Base-by-base conservation (phyloP, 139 green algal genomes). In the Spirogloea muscicola region DNA sequence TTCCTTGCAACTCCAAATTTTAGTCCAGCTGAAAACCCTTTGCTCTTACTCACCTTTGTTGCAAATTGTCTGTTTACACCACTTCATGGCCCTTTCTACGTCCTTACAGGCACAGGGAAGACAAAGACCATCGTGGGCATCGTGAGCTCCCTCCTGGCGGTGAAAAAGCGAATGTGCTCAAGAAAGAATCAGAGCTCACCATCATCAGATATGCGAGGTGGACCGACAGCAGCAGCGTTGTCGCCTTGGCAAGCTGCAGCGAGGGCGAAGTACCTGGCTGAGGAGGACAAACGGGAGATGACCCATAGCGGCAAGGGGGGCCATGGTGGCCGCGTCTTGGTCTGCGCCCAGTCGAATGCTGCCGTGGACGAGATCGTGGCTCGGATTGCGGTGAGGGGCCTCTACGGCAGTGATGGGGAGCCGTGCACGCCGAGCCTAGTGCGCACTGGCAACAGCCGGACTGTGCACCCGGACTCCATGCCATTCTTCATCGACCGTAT, bases 291-390 rank as follows among this genome's bases (percentile, higher is more conserved):
- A 21, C 33, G 33, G 29, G 25, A 13, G 49, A 3, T 68, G 59
- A 49, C 25, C 33, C n/a, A 21, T 3, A 39, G 36, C 25, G 36
- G 16, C 13, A 16, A 27, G 10, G 46, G 29, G n/a, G 43, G 25
- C 36, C 49, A n/a, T 49, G 39, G 27, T 5, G 67, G 25, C 1
- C 4, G 57, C 18, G 65, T 81, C n/a, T 40, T 81, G 4, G 64
- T 81, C 13, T 81, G 74, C 43, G 74, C 74, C 33, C 74, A 81
- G 39, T 78, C 65, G 21, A 81, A 81, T 25, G 65, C 65, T 38
- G 74, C 74, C 13, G 74, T 81, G n/a, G 74, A 81, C 57, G 74
- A 81, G 55, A 41, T 81, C 38, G 69, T 81, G 25, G 49, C 65
- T 18, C 10, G 72, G 16, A 68, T 80, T 74, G 37, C 58, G 33